Percentiles rank a stretch among this genome's conserved stretches.
phyloP scores from a whole-genome alignment of 768 basidiomycete species.

The Boletus sp. region DNA sequence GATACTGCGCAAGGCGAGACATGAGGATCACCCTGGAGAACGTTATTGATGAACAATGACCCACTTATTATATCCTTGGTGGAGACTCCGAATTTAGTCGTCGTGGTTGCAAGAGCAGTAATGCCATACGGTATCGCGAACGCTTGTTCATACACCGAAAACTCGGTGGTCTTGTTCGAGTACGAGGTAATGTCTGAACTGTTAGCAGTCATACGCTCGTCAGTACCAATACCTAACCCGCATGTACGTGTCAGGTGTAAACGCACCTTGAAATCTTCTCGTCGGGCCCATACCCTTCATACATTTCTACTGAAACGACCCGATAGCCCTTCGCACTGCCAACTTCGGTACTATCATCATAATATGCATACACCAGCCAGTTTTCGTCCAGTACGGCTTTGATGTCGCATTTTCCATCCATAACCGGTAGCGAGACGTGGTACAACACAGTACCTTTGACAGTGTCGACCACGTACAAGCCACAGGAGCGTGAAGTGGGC shows the following conservation, averaged over 20 bases:
- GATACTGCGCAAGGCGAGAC: constrained; percentile 54
- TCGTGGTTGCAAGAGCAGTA: constrained; percentile 69
- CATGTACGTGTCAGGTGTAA: neutral
- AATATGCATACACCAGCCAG: constrained; percentile 91
- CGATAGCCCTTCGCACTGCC: constrained; percentile 63
- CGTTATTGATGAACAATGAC: constrained; percentile 21
- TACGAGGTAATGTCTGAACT: constrained; percentile 58
- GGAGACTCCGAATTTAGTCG: constrained; percentile 86
- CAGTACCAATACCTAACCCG: neutral
- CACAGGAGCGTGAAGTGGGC: constrained; percentile 40
- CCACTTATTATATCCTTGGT: constrained; percentile 82
- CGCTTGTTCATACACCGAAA: constrained; percentile 64
- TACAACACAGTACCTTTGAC: constrained; percentile 79
- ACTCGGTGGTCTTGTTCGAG: constrained; percentile 49
- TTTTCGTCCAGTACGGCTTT: constrained; percentile 78
- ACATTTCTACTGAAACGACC: constrained; percentile 83
- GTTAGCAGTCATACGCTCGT: neutral
- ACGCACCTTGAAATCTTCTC: constrained; percentile 72
- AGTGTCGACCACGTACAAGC: constrained; percentile 76
- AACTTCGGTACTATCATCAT: constrained; percentile 53
- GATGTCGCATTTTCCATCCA: constrained; percentile 54
- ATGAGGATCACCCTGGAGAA: neutral
- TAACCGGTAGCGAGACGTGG: constrained; percentile 51
- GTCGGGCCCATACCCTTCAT: constrained; percentile 70
- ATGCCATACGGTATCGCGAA: constrained; percentile 71